Evolutionary conservation across 2,329 filamentous ascomycete genomes (phyloP), one percentile per base, ranked within the genome.

Genomic region (Boeremia exigua): DNA sequence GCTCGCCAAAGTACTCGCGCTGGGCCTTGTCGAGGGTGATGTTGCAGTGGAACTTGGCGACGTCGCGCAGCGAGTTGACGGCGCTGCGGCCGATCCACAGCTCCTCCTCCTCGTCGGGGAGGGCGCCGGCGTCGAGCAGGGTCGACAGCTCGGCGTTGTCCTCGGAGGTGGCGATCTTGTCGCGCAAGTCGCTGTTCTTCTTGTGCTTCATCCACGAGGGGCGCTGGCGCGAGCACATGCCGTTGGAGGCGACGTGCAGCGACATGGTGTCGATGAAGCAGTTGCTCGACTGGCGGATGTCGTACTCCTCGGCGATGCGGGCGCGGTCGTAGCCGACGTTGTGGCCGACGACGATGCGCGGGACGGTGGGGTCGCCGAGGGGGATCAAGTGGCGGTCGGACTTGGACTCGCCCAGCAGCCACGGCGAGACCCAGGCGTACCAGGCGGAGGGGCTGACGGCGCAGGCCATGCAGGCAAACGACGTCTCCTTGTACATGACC

Each of bases 211-310:
- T 92, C 95, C 95, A 99, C 0, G 91, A 96, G 8, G 96, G 95
- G 45, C 95, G 86, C 75, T 99, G 95, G 62, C 90, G 88, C 19
- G 95, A 98, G 76, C 95, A 99, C 95, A 99, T 99, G 59, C 95
- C 95, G 72, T 99, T 99, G 23, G 96, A 94, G 2, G 96, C 96
- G 7, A 96, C 94, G 73, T 99, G 95, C 17, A 99, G 80, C 1
- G 94, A 98, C 95, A 99, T 99, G 28, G 95, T 99, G 73, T 99
- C 95, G 47, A 99, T 78, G 72, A 96, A 99, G 38, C 86, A 89
- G 65, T 92, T 98, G 34, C 87, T 86, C 1, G 91, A 89, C 74
- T 97, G 94, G 50, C 86, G 81, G 36, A 98, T 76, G 67, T 88
- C 84, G 73, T 99, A 99, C 73, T 99, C 95, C 72, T 99, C 95